Base-by-base conservation (phyloP, 257 asterid species). In the Ophiorrhiza pumila region DNA sequence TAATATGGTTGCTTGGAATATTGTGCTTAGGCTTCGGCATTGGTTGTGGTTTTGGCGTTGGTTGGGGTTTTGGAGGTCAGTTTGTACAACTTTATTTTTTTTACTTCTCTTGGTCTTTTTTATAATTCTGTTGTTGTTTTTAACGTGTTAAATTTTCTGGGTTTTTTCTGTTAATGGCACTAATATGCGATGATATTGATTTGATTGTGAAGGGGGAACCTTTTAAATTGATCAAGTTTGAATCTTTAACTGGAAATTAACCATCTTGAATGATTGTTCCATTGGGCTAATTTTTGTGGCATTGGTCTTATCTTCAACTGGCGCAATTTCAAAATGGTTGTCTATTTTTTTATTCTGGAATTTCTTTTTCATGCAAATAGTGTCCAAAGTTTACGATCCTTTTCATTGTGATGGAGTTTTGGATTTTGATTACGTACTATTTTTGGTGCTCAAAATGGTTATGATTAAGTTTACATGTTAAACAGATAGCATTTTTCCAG, bases 41-140 rank as follows among this genome's bases (percentile, higher is more conserved):
- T 73, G 97, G 97, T 64, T 92, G 97, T 39, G 69, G 97, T 58
- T 85, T 87, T 62, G 97, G 97, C 59, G 81, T 90, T 71, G 97
- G 97, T 61, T 92, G 97, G 97, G 97, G 97, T 61, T 92, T 92
- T 68, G 97, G 97, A 78, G 96, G 97, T 91, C 46, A 63, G 83
- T 76, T 72, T 59, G 70, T 67, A 9, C n/a, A 0, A 27, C 31
- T 56, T 57, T n/a, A n/a, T 13, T 46, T 77, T 12, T 64, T 10
- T 15, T 32, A 10, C 13, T 9, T 7, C 41, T 71, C 4, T 41
- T 5, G 5, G n/a, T 13, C 10, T 39, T n/a, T 69, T 17, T 23
- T 27, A 25, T 32, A 37, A 39, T 64, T 15, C 34, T 57, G 49
- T 22, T 32, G 1, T 69, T 34, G 25, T 58, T 57, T 41, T 29